Base-by-base conservation (phyloP, 192 early-diverging fungal species). In the Coemansia sp. region DNA sequence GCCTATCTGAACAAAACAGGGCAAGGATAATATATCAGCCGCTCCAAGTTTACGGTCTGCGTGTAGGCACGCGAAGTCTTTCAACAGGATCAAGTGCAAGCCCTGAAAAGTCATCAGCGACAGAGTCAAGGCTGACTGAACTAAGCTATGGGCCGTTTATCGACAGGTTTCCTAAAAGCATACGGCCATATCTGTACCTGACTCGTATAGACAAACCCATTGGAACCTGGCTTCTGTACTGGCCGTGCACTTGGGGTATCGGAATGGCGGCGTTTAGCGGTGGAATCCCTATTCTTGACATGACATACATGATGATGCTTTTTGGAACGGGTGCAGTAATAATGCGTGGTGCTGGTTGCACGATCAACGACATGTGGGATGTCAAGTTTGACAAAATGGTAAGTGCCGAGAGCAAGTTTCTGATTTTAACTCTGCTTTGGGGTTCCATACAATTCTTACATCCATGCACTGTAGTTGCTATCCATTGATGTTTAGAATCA, bases 311-410 rank as follows among this genome's bases (percentile, higher is more conserved):
- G 85, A 70, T 96, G 12, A 87, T 85, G 1, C 73, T 96, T 26
- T 98, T 98, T 87, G 91, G 90, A 16, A 78, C 86, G 1, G 96
- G 96, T 24, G 91, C 93, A 2, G 67, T 96, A 5, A 86, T 95
- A 15, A 97, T 98, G 95, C 89, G 96, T 20, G 94, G 96, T 3
- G 96, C 95, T 23, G 96, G 95, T 21, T 98, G 96, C 84, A 95
- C 93, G 1, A 93, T 98, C 66, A 98, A 98, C 73, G 96, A 98
- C 69, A 83, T 98, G 73, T 97, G 95, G 96, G 96, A 98, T 73
- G 68, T 84, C n/a, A 87, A 93, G 62, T 88, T 95, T 41, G 96
- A 98, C 81, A 88, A 88, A 60, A 89, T 73, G 79, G 78, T 51
- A 79, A 85, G 51, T 57, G 1, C 15, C 7, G 5, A 0, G 5